A percentile compares a stretch with the other conserved stretches of the same genome.
Evolutionary conservation across 2,329 filamentous ascomycete species (phyloP).

Genomic region (Aspergillus caelatus): DNA sequence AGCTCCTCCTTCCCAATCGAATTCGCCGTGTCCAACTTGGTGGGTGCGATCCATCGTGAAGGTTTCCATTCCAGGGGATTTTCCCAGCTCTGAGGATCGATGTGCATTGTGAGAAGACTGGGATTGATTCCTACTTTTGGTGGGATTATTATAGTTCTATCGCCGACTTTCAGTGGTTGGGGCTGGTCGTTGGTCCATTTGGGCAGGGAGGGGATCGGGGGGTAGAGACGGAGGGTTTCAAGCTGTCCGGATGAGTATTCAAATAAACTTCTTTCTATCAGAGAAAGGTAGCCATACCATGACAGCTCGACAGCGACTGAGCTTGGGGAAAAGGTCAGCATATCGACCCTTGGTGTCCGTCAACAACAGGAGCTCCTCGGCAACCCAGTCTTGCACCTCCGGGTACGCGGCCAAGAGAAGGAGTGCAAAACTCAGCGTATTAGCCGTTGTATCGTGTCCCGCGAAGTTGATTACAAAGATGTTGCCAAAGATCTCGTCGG

Average conservation of each 20-base stretch:
- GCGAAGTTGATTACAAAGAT: conserved; percentile 13
- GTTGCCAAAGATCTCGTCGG: conserved; percentile 11
- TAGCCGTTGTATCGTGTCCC: conserved; percentile 11
- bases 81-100: conserved; percentile 3
- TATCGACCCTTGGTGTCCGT: neutral
- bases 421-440: conserved; percentile 2
- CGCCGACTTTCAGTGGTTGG: neutral
- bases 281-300: neutral
- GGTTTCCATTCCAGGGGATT: conserved; percentile 7
- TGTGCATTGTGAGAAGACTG: conserved; percentile 5
- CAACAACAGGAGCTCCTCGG: conserved; percentile 3
- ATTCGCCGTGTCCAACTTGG: no score
- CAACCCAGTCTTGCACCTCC: conserved; percentile 8
- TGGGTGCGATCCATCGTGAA: neutral
- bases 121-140: neutral
- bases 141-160: neutral
- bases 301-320: conserved; percentile 1
- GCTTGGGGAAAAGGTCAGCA: conserved; percentile 1
- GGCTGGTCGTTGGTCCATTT: conserved; percentile 8
- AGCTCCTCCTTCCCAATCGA: neutral
- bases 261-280: neutral
- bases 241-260: neutral
- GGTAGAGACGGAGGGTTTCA: conserved; percentile 13
- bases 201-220: conserved; percentile 4
- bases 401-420: conserved; percentile 9